Evolutionary conservation across 305 asterid species (phyloP), one percentile per base, ranked within the genome.

Genomic region (Rubia tinctorum): DNA sequence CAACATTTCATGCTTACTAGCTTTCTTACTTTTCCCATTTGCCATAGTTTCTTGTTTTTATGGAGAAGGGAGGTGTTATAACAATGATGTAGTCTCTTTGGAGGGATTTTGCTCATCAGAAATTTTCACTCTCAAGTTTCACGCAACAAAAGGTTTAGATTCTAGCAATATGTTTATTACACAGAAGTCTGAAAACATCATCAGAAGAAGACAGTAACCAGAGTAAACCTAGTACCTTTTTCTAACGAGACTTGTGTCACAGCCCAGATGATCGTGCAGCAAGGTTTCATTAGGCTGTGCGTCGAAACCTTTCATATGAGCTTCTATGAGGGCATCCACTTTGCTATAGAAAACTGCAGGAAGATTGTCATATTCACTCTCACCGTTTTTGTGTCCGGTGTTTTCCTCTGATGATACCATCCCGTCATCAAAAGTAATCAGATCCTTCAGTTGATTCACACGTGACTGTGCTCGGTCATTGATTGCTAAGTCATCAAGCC

Each of bases 301-400:
- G 68, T 62, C 80, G 67, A 87, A 85, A 30, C 80, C 85, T 17
- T 74, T 59, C 15, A 89, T 79, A 78, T 83, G 89, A 47, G 87
- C 83, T 73, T 71, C 62, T 49, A 90, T 83, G 92, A 90, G 83
- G 78, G 79, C 70, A 53, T 92, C 90, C 14, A 92, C 73, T 71
- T 68, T 81, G 17, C 78, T 73, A 62, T 74, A 67, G 25, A 14
- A 49, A 47, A 59, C 43, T 8, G 69, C 43, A 8, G 72, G 66
- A 73, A 73, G 69, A 68, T 34, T 76, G 51, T 22, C 60, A 47
- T 60, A 79, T 23, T 61, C 70, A 71, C 58, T 78, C 56, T 66
- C 72, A n/a, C 56, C 82, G 15, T 79, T 83, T 74, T 76, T 77
- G 67, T 73, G 78, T 76, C 80, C 76, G 1, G 23, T 61, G 67